Evolutionary conservation across 2,329 filamentous ascomycete genomes (phyloP), one percentile per base, ranked within the genome.

Genomic region (Calonectria honghensis): DNA sequence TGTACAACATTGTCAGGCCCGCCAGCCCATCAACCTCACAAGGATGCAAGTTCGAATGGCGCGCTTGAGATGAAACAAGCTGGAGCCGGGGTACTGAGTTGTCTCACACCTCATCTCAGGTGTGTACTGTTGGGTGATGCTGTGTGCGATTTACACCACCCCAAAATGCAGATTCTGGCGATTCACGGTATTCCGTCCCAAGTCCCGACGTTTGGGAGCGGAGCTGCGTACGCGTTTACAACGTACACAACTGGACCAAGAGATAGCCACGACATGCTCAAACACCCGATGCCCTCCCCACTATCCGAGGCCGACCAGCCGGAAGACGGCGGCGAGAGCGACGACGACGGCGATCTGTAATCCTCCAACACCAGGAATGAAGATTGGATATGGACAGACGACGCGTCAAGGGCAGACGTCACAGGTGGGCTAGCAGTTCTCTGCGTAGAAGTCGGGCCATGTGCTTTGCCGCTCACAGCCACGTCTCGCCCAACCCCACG

Each of bases 21-120:
- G 59, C 61, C 63, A 29, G 37, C 59, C 32, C 65, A 57, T 37
- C 63, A 35, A 63, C 45, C 61, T 64, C 68, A 54, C 70, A 71
- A 79, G 67, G 72, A 77, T 76, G 63, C 59, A 68, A 68, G 73
- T 73, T 57, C 73, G 48, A 74, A 41, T 69, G 67, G 51, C 72
- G 57, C 52, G 52, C 68, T 52, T 52, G 74, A 61, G 51, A 67
- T 77, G 77, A 79, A 80, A 80, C 76, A 80, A 75, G 75, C 72
- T 74, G 68, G 72, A 71, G 37, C 77, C 39, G 57, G 78, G 78
- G 73, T 76, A 39, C 70, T 69, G 51, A 68, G 63, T 69, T 32
- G 54, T 68, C 70, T 73, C 50, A 51, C 37, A 29, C 57, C 24
- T 45, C 57, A 29, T 65, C 70, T 50, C 37, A 35, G 24, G 54